Evolutionary conservation across 257 asterid species (phyloP).

Genomic region (Scutellaria baicalensis): DNA sequence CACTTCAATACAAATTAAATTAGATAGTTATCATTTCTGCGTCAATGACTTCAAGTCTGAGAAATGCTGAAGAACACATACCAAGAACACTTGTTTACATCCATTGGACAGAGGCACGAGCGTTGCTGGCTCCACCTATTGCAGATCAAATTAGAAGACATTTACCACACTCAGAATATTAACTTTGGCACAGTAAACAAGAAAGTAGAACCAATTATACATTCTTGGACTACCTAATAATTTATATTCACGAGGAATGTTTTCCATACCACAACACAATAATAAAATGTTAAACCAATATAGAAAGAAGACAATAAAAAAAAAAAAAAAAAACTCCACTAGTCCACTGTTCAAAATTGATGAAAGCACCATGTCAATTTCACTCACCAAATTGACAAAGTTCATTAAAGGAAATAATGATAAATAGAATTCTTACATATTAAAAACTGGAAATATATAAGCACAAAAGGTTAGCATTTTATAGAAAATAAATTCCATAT

Average conservation of each 20-base stretch:
- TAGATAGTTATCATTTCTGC: conserved; percentile 9
- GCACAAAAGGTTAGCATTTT: neutral
- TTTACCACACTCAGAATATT: neutral
- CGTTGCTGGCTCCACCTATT: conserved; percentile 93
- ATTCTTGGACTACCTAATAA: neutral
- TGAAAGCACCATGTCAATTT: neutral
- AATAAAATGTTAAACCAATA: neutral
- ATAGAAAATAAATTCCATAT: neutral
- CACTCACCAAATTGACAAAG: neutral
- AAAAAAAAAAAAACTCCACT: neutral
- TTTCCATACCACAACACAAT: neutral
- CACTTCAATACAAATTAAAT: neutral
- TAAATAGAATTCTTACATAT: neutral
- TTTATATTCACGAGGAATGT: neutral
- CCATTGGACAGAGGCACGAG: conserved; percentile 89
- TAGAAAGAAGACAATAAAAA: neutral
- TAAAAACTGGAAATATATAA: neutral
- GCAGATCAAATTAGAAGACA: conserved; percentile 18
- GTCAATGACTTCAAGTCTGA: conserved; percentile 3
- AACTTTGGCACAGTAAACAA: neutral
- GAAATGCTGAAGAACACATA: conserved; percentile 20
- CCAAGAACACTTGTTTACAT: conserved; percentile 97
- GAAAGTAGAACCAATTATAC: neutral
- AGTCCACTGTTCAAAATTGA: neutral
- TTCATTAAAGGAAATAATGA: neutral